phyloP scores from a whole-genome alignment of 2,329 filamentous ascomycete species.

The Lecanosticta acicola region DNA sequence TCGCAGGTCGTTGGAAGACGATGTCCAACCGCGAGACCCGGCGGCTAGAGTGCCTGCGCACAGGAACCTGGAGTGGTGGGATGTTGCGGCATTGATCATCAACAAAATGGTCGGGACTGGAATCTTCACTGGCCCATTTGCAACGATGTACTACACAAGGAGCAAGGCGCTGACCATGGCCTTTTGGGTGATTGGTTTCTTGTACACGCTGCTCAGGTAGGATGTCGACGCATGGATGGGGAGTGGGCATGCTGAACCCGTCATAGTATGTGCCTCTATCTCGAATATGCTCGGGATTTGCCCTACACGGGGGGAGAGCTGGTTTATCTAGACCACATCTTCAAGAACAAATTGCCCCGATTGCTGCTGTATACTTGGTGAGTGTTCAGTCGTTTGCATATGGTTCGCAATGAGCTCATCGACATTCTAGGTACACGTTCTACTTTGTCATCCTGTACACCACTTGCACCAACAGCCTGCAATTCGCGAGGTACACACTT shows the following conservation, averaged over 20 bases:
- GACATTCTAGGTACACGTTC: conserved; percentile 6
- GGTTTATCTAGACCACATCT: conserved; percentile 8
- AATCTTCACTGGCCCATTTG: conserved; percentile 15
- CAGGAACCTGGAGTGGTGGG: conserved; percentile 10
- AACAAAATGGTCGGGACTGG: conserved; percentile 23
- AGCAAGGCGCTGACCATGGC: conserved; percentile 12
- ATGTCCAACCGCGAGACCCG: neutral
- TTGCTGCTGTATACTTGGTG: conserved; percentile 8
- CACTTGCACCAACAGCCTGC: conserved; percentile 10
- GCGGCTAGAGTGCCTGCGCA: conserved; percentile 4
- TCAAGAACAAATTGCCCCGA: neutral
- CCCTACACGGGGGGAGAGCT: conserved; percentile 16
- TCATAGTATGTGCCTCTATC: conserved; percentile 12
- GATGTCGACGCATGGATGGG: neutral
- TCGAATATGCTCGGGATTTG: conserved; percentile 10
- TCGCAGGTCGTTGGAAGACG: neutral
- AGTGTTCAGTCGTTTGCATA: neutral
- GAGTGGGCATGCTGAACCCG: neutral
- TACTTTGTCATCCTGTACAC: conserved; percentile 13
- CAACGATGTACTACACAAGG: conserved; percentile 10
- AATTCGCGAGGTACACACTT: conserved; percentile 10
- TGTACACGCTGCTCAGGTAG: conserved; percentile 14
- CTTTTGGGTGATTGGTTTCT: conserved; percentile 11
- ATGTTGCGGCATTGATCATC: conserved; percentile 17
- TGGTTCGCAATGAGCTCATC: neutral